These are phyloP conservation scores for Phytophthora sojae DNA, from an alignment of 352 stramenopile genomes.

Conservation along the genomic window DNA sequence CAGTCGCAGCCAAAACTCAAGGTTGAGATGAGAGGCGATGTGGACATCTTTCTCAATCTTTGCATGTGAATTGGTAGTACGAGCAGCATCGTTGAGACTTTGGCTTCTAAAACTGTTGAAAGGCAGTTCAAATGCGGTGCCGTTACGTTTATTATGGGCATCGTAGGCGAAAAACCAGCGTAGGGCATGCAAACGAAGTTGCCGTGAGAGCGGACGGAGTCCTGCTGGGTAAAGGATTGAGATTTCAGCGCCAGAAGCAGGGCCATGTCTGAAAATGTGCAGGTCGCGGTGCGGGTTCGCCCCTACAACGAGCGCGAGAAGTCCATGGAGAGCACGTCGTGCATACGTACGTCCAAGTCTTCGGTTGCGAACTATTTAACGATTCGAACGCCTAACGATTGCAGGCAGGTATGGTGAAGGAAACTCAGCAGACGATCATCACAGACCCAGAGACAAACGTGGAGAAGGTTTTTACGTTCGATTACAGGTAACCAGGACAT, in stretches of 20 bases:
- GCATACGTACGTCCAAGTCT: slow-evolving; percentile 57
- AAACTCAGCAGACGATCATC: slow-evolving; percentile 87
- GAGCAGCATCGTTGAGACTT: too few relatives aligned
- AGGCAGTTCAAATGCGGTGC: slow-evolving; percentile 1
- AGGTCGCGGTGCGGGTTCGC: slow-evolving; percentile 83
- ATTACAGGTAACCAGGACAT: slow-evolving; percentile 69
- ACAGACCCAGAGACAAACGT: slow-evolving; percentile 77
- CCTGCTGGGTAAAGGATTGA: not conserved
- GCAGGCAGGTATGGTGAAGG: slow-evolving; percentile 74
- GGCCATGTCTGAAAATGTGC: slow-evolving; percentile 83
- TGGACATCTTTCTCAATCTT: not conserved
- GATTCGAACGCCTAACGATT: slow-evolving; percentile 6
- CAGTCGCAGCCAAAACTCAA: slow-evolving; percentile 4
- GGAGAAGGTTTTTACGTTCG: slow-evolving; percentile 89
- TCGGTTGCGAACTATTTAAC: not conserved
- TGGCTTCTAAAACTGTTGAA: not conserved
- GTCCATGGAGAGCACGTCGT: slow-evolving; percentile 70
- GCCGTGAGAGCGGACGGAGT: not conserved
- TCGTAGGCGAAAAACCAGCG: not conserved
- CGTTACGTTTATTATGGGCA: slow-evolving; percentile 33
- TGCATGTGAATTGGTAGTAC: too few relatives aligned
- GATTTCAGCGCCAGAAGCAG: not conserved
- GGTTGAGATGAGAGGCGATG: too few relatives aligned
- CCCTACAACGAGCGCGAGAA: slow-evolving; percentile 88
- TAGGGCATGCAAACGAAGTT: not conserved